Conservation (phyloP, 441 rosid genomes). For the Corymbia calophylla region DNA sequence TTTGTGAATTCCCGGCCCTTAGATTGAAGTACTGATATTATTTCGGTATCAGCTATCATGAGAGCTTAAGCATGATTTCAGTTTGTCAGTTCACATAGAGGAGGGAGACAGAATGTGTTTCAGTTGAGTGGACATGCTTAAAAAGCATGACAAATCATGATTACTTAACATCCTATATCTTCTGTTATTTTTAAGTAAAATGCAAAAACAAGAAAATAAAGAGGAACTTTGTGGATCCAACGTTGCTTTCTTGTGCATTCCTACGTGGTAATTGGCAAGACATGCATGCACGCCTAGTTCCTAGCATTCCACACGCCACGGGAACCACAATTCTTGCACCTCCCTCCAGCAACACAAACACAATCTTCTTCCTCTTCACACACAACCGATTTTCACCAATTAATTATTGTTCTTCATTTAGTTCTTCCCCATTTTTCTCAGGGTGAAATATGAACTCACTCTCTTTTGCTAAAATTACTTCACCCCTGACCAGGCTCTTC, state of each 20-base stretch:
- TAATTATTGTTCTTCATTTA: not conserved
- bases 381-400: not conserved
- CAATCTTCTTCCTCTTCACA: slow-evolving; percentile 7
- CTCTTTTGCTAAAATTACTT: slow-evolving; percentile 41
- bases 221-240: not conserved
- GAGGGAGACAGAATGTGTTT: not conserved
- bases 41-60: not conserved
- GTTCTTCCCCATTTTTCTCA: not conserved
- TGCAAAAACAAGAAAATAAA: not conserved
- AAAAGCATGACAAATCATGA: not conserved
- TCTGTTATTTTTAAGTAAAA: not conserved
- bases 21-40: not conserved
- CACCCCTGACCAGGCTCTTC: slow-evolving; percentile 26
- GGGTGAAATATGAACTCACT: slow-evolving; percentile 5
- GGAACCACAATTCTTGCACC: slow-evolving; percentile 88
- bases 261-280: slow-evolving; percentile 7
- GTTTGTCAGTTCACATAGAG: not conserved
- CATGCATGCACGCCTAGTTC: slow-evolving; percentile 37
- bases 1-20: not conserved
- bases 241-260: not conserved
- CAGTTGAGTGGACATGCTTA: not conserved
- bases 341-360: slow-evolving; percentile 10
- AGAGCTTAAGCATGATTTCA: not conserved
- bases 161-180: not conserved
- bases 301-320: slow-evolving; percentile 67